Evolutionary conservation across 108 stramenopile genomes (phyloP).

Genomic region (Nitzschia sp.): DNA sequence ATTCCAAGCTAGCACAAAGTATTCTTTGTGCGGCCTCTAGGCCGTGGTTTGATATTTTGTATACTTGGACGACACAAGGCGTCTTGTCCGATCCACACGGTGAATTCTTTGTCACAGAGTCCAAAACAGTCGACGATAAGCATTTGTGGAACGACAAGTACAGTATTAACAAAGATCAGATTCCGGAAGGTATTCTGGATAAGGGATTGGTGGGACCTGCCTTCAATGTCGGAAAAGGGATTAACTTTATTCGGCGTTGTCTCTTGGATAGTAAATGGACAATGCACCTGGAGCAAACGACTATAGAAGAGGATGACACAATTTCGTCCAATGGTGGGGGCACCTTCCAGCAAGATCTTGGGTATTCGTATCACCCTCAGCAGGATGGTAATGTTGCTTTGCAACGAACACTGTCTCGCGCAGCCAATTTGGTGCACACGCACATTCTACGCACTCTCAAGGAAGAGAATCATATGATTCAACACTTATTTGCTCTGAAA

Average conservation of each 20-base stretch:
- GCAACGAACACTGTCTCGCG: slow-evolving; percentile 45
- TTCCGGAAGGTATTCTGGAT: slow-evolving; percentile 84
- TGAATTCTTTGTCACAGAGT: slow-evolving; percentile 83
- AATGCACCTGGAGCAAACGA: slow-evolving; percentile 22
- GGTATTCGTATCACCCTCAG: slow-evolving; percentile 29
- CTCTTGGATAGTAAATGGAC: slow-evolving; percentile 75
- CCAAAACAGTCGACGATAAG: slow-evolving; percentile 23
- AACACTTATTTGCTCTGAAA: slow-evolving; percentile 92
- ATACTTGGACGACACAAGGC: slow-evolving; percentile 72
- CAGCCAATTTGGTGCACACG: slow-evolving; percentile 60
- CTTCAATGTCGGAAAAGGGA: slow-evolving; percentile 90
- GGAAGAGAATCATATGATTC: slow-evolving; percentile 73
- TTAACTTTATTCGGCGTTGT: slow-evolving; percentile 93
- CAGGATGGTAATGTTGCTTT: slow-evolving; percentile 8
- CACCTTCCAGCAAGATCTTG: slow-evolving; percentile 22
- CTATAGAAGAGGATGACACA: slow-evolving; percentile 16
- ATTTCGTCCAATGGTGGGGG: slow-evolving; percentile 17
- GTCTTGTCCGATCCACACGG: slow-evolving; percentile 58
- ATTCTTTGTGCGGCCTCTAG: slow-evolving; percentile 60
- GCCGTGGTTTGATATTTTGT: slow-evolving; percentile 78
- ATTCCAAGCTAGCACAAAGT: slow-evolving; percentile 60
- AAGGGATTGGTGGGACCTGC: slow-evolving; percentile 63
- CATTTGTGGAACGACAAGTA: slow-evolving; percentile 86
- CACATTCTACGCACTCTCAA: slow-evolving; percentile 75
- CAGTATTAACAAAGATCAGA: slow-evolving; percentile 54